These are phyloP conservation scores for Lecanoromycetidae sp. DNA, from an alignment of 2,329 filamentous ascomycete species.

Conservation along the genomic window DNA sequence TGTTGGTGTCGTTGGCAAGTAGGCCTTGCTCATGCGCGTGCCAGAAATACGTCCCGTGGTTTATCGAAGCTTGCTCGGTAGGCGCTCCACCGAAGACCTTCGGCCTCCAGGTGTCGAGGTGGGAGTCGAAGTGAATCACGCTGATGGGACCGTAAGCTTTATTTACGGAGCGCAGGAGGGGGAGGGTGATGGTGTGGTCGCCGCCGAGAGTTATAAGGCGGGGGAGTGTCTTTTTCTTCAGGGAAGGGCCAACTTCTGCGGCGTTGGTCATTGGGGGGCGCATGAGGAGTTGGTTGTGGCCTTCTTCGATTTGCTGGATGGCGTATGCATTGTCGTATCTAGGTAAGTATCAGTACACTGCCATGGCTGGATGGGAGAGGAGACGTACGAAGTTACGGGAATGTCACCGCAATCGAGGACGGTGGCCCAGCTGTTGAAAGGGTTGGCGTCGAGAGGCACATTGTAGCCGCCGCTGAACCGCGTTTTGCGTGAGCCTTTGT, in stretches of 20 bases:
- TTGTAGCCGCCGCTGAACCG: conserved; percentile 70
- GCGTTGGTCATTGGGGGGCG: conserved; percentile 59
- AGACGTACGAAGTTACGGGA: conserved; percentile 63
- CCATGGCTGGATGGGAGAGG: not conserved
- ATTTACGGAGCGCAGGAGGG: conserved; percentile 45
- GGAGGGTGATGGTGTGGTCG: conserved; percentile 35
- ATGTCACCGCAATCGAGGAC: conserved; percentile 77
- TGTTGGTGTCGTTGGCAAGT: conserved; percentile 69
- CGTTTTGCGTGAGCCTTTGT: conserved; percentile 35
- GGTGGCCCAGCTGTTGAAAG: conserved; percentile 69
- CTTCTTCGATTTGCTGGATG: conserved; percentile 73
- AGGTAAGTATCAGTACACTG: not conserved
- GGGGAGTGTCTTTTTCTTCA: conserved; percentile 63
- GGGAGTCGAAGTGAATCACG: conserved; percentile 52
- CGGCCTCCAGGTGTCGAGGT: conserved; percentile 57
- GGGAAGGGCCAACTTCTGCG: conserved; percentile 53
- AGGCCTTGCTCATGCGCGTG: conserved; percentile 68
- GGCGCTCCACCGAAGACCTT: conserved; percentile 80
- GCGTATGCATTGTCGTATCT: conserved; percentile 76
- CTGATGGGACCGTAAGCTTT: conserved; percentile 57
- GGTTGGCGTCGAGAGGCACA: conserved; percentile 65
- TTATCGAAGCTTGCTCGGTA: conserved; percentile 62
- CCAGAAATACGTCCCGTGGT: conserved; percentile 84
- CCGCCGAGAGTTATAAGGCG: conserved; percentile 61
- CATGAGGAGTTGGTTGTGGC: conserved; percentile 63